phyloP scores from a whole-genome alignment of 805 yeast species.

The Komagataella pastoris region DNA sequence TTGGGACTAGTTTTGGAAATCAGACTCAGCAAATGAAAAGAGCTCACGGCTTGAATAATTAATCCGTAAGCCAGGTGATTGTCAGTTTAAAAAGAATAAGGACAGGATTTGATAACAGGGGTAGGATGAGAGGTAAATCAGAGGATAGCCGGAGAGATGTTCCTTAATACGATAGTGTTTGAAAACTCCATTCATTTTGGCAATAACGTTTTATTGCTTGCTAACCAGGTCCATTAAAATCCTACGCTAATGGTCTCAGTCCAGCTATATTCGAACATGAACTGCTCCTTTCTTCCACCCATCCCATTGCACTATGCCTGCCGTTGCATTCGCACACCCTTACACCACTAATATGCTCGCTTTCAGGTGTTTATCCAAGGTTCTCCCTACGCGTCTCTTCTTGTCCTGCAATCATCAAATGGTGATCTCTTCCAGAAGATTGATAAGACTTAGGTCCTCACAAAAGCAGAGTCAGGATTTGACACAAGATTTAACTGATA shows the following conservation, averaged over 20 bases:
- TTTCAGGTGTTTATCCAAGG: not conserved
- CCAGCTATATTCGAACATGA: no score
- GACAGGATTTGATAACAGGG: not conserved
- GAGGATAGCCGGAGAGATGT: not conserved
- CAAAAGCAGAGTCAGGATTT: not conserved
- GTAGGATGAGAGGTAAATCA: not conserved
- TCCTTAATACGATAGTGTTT: not conserved
- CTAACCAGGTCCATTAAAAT: no score
- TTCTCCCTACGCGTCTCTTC: not conserved
- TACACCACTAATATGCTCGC: not conserved
- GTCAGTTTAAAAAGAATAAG: no score
- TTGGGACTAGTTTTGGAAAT: not conserved
- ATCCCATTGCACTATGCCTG: no score
- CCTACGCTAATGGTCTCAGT: no score
- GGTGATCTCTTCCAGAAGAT: not conserved
- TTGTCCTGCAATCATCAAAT: not conserved
- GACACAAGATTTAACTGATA: not conserved
- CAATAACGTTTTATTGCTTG: no score
- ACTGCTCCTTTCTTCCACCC: no score
- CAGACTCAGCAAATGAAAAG: not conserved
- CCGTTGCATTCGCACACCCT: not conserved
- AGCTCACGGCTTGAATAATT: not conserved
- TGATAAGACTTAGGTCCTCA: not conserved
- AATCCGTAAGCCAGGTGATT: no score
- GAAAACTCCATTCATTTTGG: no score